Conservation (phyloP, 2,329 filamentous ascomycete genomes). For the Cladophialophora carrionii region DNA sequence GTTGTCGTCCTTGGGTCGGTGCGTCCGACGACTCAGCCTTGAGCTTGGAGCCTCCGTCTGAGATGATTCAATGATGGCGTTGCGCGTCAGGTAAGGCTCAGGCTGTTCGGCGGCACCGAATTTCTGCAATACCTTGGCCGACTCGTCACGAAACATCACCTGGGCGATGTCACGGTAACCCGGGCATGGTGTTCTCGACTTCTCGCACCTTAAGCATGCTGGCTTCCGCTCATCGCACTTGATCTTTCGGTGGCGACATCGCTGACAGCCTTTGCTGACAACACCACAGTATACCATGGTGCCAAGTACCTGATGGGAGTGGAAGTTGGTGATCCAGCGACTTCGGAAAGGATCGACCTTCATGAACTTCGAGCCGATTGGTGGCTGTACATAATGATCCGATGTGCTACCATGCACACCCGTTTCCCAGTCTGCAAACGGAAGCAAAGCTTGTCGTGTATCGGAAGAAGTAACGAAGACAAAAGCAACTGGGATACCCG, state of each 20-base stretch:
- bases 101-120: neutral
- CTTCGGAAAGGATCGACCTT: neutral
- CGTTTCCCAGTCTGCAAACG: neutral
- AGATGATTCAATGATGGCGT: neutral
- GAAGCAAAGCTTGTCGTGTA: neutral
- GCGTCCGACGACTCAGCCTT: neutral
- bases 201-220: slow-evolving; percentile 19
- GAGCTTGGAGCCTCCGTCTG: neutral
- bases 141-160: slow-evolving; percentile 18
- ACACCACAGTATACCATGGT: slow-evolving; percentile 22
- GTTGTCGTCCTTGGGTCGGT: neutral
- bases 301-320: neutral
- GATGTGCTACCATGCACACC: neutral
- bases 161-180: slow-evolving; percentile 20
- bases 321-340: neutral
- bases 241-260: slow-evolving; percentile 19
- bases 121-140: slow-evolving; percentile 6
- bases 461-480: neutral
- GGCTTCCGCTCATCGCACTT: slow-evolving; percentile 22
- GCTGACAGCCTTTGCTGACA: slow-evolving; percentile 18
- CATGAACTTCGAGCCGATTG: neutral
- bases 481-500: neutral
- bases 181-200: slow-evolving; percentile 11
- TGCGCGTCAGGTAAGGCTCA: too few species aligned
- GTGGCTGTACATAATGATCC: neutral